Conservation (phyloP, 1,284 basidiomycete species). For the Puccinia coronata region DNA sequence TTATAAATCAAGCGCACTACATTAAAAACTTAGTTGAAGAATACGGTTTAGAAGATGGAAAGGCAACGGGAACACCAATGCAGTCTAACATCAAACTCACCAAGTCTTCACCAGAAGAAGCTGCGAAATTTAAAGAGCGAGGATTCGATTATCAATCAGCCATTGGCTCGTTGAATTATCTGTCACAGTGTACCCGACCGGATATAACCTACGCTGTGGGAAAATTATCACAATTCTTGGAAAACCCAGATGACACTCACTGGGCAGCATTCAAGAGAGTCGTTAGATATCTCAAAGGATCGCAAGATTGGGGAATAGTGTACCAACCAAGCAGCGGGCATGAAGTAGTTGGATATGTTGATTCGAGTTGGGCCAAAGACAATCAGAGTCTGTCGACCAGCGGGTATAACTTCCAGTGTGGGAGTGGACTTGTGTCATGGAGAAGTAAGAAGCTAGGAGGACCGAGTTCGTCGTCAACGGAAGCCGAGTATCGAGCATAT, state of each 20-base stretch:
- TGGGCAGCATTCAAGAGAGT: too few species aligned
- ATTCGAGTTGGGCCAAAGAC: too few species aligned
- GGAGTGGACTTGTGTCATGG: too few species aligned
- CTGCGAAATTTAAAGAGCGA: neutral
- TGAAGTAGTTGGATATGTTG: too few species aligned
- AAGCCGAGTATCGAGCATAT: too few species aligned
- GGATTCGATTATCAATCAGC: slow-evolving; percentile 28
- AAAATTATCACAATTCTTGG: slow-evolving; percentile 16
- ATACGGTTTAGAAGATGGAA: slow-evolving; percentile 25
- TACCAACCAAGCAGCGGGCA: too few species aligned
- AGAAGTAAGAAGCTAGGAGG: too few species aligned
- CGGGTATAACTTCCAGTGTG: too few species aligned
- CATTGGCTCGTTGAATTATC: slow-evolving; percentile 35
- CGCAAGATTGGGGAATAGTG: too few species aligned
- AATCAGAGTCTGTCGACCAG: too few species aligned
- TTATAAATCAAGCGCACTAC: slow-evolving; percentile 12
- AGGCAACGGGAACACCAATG: slow-evolving; percentile 35
- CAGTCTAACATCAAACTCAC: slow-evolving; percentile 35
- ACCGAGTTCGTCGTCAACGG: too few species aligned
- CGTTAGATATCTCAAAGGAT: too few species aligned
- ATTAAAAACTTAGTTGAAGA: slow-evolving; percentile 14
- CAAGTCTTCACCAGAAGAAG: slow-evolving; percentile 33
- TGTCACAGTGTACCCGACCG: slow-evolving; percentile 37
- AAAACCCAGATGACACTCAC: slow-evolving; percentile 10
- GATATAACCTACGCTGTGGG: slow-evolving; percentile 13